Evolutionary conservation across 257 asterid species (phyloP).

Genomic region (Solanum medicagineum): DNA sequence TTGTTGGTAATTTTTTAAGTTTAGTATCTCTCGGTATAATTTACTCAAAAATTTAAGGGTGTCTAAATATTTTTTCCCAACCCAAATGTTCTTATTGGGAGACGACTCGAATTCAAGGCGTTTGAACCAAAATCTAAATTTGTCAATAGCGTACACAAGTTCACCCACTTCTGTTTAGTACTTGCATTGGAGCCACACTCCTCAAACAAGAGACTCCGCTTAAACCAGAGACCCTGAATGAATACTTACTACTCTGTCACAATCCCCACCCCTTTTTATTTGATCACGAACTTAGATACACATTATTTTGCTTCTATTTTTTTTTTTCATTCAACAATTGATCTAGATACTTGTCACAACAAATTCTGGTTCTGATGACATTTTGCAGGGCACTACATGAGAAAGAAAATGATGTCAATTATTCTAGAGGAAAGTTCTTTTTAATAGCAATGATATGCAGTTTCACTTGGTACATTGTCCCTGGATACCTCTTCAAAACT

Average conservation of each 20-base stretch:
- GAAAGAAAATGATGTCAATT: constrained; percentile 7
- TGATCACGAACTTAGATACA: background rate
- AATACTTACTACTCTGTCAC: background rate
- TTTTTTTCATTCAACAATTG: background rate
- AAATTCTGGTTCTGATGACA: background rate
- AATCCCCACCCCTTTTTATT: background rate
- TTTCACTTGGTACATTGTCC: constrained; percentile 46
- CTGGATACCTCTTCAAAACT: constrained; percentile 36
- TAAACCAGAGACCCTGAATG: background rate
- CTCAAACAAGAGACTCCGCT: too few species aligned
- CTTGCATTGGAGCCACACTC: too few species aligned
- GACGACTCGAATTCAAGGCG: background rate
- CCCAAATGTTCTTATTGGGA: background rate
- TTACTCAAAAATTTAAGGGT: background rate
- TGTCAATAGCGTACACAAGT: background rate
- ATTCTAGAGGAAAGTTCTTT: constrained; percentile 47
- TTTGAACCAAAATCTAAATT: background rate
- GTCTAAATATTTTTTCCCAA: background rate
- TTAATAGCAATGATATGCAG: constrained; percentile 37
- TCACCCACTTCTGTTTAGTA: background rate
- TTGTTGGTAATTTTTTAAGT: too few species aligned
- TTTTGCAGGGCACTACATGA: constrained; percentile 64
- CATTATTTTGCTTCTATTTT: background rate
- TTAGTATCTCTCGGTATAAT: too few species aligned
- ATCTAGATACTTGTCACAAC: background rate